Evolutionary conservation across 2,329 filamentous ascomycete species (phyloP).

Genomic region (Nemania sp.): DNA sequence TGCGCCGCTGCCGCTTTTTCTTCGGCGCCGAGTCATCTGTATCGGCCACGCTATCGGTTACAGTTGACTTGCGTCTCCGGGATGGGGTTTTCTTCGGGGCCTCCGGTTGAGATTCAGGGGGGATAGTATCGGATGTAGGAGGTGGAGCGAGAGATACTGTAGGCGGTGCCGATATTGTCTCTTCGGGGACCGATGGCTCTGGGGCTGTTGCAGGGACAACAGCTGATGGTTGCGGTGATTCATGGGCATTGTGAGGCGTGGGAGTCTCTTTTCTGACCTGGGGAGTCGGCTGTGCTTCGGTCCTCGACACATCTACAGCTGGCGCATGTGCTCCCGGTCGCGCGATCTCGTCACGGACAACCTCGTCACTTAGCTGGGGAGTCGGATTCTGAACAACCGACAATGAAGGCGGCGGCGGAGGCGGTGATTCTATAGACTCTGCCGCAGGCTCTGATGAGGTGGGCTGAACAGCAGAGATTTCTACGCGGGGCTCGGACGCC

Average conservation of each 20-base stretch:
- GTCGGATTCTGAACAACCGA: slow-evolving; percentile 10
- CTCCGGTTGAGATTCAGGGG: slow-evolving; percentile 18
- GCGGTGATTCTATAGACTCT: no score
- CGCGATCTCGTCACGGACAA: background rate
- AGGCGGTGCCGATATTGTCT: slow-evolving; percentile 15
- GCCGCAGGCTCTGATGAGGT: slow-evolving; percentile 10
- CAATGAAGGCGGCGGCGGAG: slow-evolving; percentile 6
- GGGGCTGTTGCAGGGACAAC: slow-evolving; percentile 11
- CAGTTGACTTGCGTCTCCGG: slow-evolving; percentile 35
- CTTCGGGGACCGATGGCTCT: slow-evolving; percentile 13
- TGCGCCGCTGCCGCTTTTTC: slow-evolving; percentile 37
- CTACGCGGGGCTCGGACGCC: background rate
- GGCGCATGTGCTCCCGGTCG: slow-evolving; percentile 14
- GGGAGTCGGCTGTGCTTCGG: slow-evolving; percentile 12
- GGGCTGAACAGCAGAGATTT: background rate
- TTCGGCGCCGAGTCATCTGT: slow-evolving; percentile 35
- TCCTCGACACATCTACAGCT: slow-evolving; percentile 12
- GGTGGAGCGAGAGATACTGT: slow-evolving; percentile 30
- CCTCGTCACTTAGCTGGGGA: slow-evolving; percentile 8
- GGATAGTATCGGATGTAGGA: slow-evolving; percentile 23
- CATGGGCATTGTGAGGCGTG: background rate
- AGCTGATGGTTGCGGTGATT: background rate
- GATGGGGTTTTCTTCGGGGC: slow-evolving; percentile 31
- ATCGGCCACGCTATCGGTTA: slow-evolving; percentile 14
- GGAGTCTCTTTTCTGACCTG: slow-evolving; percentile 7